A percentile compares a stretch with the other conserved stretches of the same genome.
These are phyloP conservation scores for Cornus controversa DNA, from an alignment of 148 eudicot genomes.

Conservation along the genomic window DNA sequence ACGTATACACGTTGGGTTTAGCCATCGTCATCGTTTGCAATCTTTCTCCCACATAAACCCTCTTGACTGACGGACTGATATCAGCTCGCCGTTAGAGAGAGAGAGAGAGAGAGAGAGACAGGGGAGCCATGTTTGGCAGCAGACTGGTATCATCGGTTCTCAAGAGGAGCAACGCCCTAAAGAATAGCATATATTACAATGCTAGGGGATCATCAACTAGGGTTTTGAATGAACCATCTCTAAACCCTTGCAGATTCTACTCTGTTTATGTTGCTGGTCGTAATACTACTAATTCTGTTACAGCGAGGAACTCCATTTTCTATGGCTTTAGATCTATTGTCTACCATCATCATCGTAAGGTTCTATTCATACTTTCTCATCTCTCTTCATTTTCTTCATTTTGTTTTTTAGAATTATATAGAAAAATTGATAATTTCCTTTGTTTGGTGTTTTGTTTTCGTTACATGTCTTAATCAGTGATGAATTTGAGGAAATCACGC, in stretches of 20 bases:
- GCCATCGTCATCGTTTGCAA: too few relatives aligned
- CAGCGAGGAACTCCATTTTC: constrained; percentile 37
- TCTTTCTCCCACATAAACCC: too few relatives aligned
- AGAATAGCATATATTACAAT: constrained; percentile 26
- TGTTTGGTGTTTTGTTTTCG: not conserved
- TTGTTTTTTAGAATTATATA: not conserved
- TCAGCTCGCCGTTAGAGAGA: not conserved
- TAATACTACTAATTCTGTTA: constrained; percentile 15
- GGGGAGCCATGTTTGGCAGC: constrained; percentile 33
- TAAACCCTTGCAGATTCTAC: constrained; percentile 33
- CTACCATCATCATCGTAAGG: constrained; percentile 39
- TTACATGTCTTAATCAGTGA: not conserved
- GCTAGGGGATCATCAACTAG: constrained; percentile 21
- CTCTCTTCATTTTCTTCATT: not conserved
- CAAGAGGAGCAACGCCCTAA: constrained; percentile 37
- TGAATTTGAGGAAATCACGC: not conserved
- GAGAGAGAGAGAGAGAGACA: constrained; percentile 15
- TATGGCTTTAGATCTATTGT: constrained; percentile 38
- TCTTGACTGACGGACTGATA: too few relatives aligned
- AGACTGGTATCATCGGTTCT: constrained; percentile 53
- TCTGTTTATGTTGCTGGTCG: constrained; percentile 28
- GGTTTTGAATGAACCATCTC: constrained; percentile 25
- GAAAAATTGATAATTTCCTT: not conserved
- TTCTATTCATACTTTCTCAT: constrained; percentile 11
- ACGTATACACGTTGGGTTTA: too few relatives aligned